phyloP scores from a whole-genome alignment of 2,329 filamentous ascomycete species.

The Fusarium sp. region DNA sequence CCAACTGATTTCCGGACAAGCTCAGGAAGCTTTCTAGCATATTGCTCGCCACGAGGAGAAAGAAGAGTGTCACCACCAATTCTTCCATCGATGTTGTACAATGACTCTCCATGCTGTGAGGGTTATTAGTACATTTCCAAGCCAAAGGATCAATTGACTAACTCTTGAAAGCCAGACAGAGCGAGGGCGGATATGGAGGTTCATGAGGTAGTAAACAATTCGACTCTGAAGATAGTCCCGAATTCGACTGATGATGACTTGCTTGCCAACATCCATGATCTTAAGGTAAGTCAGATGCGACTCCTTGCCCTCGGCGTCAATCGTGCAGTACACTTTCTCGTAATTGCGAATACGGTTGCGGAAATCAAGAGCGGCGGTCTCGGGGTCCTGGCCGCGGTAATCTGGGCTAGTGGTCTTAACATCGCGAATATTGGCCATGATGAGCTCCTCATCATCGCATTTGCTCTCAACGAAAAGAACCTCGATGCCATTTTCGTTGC shows the following conservation, averaged over 20 bases:
- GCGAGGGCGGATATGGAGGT: slow-evolving; percentile 94
- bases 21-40: slow-evolving; percentile 84
- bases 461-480: slow-evolving; percentile 97
- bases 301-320: slow-evolving; percentile 84
- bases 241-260: slow-evolving; percentile 98
- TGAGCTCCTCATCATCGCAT: slow-evolving; percentile 93
- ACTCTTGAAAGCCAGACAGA: slow-evolving; percentile 97
- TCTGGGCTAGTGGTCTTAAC: slow-evolving; percentile 98
- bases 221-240: slow-evolving; percentile 96
- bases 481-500: slow-evolving; percentile 80
- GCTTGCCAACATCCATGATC: slow-evolving; percentile 94
- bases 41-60: slow-evolving; percentile 86
- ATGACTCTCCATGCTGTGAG: slow-evolving; percentile 86
- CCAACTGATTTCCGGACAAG: slow-evolving; percentile 88
- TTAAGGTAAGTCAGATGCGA: slow-evolving; percentile 93
- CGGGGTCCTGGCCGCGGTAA: slow-evolving; percentile 93
- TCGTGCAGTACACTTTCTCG: slow-evolving; percentile 94
- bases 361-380: slow-evolving; percentile 90
- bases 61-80: slow-evolving; percentile 94
- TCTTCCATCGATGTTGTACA: slow-evolving; percentile 88
- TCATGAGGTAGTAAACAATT: slow-evolving; percentile 98
- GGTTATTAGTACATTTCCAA: slow-evolving; percentile 11
- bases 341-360: slow-evolving; percentile 95
- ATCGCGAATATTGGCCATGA: slow-evolving; percentile 98
- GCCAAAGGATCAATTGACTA: slow-evolving; percentile 52